Evolutionary conservation across 495 filamentous ascomycete genomes (phyloP), one percentile per base, ranked within the genome.

Genomic region (Aspergillus conjunctus): DNA sequence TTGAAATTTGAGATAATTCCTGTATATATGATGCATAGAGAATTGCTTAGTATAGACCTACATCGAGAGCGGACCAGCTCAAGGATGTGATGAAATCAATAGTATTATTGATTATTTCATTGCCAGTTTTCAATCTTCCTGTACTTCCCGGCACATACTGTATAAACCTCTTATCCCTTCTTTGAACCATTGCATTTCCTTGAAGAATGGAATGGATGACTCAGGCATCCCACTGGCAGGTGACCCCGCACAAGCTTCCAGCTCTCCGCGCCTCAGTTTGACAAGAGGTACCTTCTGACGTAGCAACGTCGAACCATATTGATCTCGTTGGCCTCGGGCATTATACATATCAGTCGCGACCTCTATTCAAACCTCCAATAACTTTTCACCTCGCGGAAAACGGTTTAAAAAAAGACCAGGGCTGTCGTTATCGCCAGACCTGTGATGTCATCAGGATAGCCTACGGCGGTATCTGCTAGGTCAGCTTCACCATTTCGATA

Each of bases 1-100:
- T 68, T 51, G 52, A 51, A 39, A 48, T 71, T 32, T 64, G 55
- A 54, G 26, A 32, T 3, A 26, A 8, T 51, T 37, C 48, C 55
- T 21, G 39, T 55, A 54, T 48, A 46, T 10, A 18, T 46, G 18
- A 48, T 41, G 44, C 43, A 17, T 31, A 26, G 26, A 26, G 26
- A 26, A 51, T 41, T 41, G 37, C 37, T 48, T 33, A 30, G 2
- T 33, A 52, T 33, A 52, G 50, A 26, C 26, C 2, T 26, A 5
- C 26, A 26, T 26, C 5, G 26, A 5, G 26, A 26, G 26, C 26
- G 26, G 26, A 26, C 26, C 26, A 26, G 26, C 26, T 26, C 26
- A 5, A 26, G 5, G 26, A 26, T 26, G 26, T 2, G 26, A 26
- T 26, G 37, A 9, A 41, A 41, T 14, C 9, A 41, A 41, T 9